Base-by-base conservation (phyloP, 371 early-diverging fungal genomes). In the Mortierella sp. region DNA sequence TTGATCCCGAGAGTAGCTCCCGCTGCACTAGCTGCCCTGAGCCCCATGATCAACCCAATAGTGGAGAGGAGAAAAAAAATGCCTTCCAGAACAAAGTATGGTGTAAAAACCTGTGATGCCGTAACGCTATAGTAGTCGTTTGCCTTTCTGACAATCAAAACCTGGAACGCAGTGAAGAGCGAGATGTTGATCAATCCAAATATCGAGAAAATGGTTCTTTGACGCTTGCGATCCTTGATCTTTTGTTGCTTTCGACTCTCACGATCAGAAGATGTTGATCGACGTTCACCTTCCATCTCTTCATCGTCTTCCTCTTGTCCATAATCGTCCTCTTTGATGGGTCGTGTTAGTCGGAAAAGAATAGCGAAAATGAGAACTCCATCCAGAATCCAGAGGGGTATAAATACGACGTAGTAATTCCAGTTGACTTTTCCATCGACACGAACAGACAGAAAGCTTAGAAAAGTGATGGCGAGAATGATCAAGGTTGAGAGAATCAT, bases 321-420 rank as follows among this genome's bases (percentile, higher is more conserved):
- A 0, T 83, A 83, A 10, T 83, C 82, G 1, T 83, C 83, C 22
- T 76, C 80, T 0, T 85, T 75, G 3, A 84, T 83, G 6, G 72
- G 64, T 58, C 64, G 32, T 47, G 60, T 17, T 35, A 66, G n/a
- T 17, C 70, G 69, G 29, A 69, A n/a, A n/a, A 72, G 71, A 42
- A 76, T 61, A 35, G 68, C 72, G 60, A 62, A 77, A 72, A 88
- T 23, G 8, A 87, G 65, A 26, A 89, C 45, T 2, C 76, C 67
- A 69, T 94, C 88, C 29, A 92, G 80, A 26, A 94, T 85, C 92
- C 94, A 96, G 29, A 95, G 83, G 5, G 97, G 97, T 43, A 88
- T 88, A 84, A 95, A 95, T 0, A 95, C 93, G 1, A 89, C 86
- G 8, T 82, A 68, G 85, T 91, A 96, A 7, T 85, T 83, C 96